A percentile compares a stretch with the other conserved stretches of the same genome.
Evolutionary conservation across 148 eudicot genomes (phyloP).

Genomic region (Camellia lanceoleosa): DNA sequence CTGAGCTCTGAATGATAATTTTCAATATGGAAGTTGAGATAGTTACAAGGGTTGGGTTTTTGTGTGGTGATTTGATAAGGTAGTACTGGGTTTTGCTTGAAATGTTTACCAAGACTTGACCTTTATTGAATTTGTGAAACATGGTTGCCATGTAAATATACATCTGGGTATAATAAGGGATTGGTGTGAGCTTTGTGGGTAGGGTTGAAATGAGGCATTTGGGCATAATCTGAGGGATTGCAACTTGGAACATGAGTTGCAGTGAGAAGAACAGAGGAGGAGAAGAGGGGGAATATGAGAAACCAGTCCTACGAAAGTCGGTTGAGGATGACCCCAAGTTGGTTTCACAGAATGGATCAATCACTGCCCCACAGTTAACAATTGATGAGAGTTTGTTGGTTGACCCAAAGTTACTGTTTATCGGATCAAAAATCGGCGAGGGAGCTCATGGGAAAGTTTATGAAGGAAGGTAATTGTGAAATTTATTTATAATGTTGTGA

Average conservation of each 20-base stretch:
- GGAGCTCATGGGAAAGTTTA: constrained; percentile 90
- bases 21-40: not conserved
- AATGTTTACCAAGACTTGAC: constrained; percentile 6
- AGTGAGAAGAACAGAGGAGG: constrained; percentile 33
- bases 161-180: not conserved
- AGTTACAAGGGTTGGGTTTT: constrained; percentile 18
- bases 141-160: not conserved
- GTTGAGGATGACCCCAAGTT: constrained; percentile 35
- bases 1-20: not conserved
- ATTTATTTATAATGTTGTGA: not conserved
- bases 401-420: constrained; percentile 75
- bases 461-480: constrained; percentile 60
- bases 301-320: constrained; percentile 13
- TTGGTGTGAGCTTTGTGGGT: not conserved
- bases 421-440: constrained; percentile 78
- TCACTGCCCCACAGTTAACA: constrained; percentile 32
- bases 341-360: constrained; percentile 43
- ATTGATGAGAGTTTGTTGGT: constrained; percentile 70
- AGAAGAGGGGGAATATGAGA: constrained; percentile 26
- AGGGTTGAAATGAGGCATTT: constrained; percentile 30
- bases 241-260: constrained; percentile 40
- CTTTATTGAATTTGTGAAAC: not conserved
- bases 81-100: not conserved
- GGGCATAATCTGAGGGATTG: constrained; percentile 35
- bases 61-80: not conserved